Percentiles rank a stretch among this genome's conserved stretches.
These are phyloP conservation scores for Picochlorum sp. DNA, from an alignment of 139 green algal genomes.

Conservation along the genomic window DNA sequence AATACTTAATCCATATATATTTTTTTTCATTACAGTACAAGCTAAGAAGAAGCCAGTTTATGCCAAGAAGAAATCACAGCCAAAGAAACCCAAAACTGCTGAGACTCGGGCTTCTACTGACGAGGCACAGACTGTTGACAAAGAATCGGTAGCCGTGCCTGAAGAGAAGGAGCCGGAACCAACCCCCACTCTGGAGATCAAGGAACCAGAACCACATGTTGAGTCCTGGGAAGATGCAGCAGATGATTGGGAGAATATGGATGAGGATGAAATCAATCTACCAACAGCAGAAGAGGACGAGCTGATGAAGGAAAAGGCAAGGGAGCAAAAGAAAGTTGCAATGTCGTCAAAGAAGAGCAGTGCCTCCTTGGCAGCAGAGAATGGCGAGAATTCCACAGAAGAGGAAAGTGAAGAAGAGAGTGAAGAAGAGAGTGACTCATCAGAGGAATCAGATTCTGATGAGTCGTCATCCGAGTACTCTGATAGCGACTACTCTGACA, in stretches of 20 bases:
- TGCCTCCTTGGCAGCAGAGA: conserved; percentile 6
- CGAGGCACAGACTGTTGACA: not conserved
- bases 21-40: conserved; percentile 3
- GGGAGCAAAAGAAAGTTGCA: conserved; percentile 5
- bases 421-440: conserved; percentile 14
- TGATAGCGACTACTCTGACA: conserved; percentile 18
- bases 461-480: conserved; percentile 23
- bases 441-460: conserved; percentile 22
- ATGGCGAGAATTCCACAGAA: conserved; percentile 14
- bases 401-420: conserved; percentile 15
- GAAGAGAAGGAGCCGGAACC: conserved; percentile 3
- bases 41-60: conserved; percentile 55
- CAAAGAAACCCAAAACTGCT: conserved; percentile 29
- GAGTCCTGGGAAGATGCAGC: conserved; percentile 35
- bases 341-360: conserved; percentile 10
- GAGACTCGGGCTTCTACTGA: not conserved
- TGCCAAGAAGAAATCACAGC: conserved; percentile 53
- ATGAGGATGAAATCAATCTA: conserved; percentile 39
- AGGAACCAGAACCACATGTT: not conserved
- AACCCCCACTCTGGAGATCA: not conserved
- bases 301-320: conserved; percentile 15
- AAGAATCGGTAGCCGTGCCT: conserved; percentile 3
- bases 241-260: conserved; percentile 59
- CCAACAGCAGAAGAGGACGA: conserved; percentile 12
- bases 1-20: not conserved